Evolutionary conservation across 257 asterid species (phyloP).

Genomic region (Solanum paucissectum): DNA sequence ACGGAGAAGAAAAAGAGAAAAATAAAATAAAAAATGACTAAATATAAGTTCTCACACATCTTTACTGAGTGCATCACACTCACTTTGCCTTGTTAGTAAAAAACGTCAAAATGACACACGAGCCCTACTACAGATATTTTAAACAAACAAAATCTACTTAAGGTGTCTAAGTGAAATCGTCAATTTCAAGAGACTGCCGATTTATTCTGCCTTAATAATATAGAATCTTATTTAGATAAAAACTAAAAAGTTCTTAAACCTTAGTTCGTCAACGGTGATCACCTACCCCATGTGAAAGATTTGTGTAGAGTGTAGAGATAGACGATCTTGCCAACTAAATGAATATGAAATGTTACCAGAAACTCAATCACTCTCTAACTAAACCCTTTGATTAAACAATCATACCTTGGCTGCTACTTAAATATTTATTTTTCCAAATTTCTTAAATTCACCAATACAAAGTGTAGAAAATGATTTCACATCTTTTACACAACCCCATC

Average conservation of each 20-base stretch:
- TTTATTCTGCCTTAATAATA: not conserved
- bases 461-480: constrained; percentile 19
- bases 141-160: not conserved
- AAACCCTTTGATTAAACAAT: constrained; percentile 1
- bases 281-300: constrained; percentile 7
- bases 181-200: not conserved
- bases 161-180: not conserved
- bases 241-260: not conserved
- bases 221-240: not conserved
- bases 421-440: not conserved
- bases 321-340: constrained; percentile 9
- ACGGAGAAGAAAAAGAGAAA: not conserved
- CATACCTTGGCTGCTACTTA: not conserved
- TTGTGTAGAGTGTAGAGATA: not conserved
- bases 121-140: not conserved
- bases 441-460: not conserved
- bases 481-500: constrained; percentile 9
- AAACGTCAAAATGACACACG: not conserved
- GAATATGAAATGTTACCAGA: constrained; percentile 16
- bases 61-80: not conserved
- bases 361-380: constrained; percentile 6
- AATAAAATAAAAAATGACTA: not conserved
- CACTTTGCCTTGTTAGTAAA: not conserved
- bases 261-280: not conserved
- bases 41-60: not conserved